Conservation (phyloP, 2,329 filamentous ascomycete genomes). For the Stagonosporopsis cucurbitacearum region DNA sequence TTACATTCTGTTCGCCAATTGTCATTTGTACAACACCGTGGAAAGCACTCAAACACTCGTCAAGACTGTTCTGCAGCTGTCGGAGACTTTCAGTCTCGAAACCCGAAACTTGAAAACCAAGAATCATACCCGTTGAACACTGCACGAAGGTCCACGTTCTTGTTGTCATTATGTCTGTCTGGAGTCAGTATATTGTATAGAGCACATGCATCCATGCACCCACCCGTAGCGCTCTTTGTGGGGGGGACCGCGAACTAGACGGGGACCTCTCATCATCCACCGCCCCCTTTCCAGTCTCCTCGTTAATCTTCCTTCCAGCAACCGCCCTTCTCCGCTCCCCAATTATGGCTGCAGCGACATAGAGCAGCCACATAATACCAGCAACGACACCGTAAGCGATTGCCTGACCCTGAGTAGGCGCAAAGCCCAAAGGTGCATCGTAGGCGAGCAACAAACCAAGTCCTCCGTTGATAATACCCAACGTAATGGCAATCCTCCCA, state of each 20-base stretch:
- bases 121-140: neutral
- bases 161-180: slow-evolving; percentile 3
- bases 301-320: slow-evolving; percentile 20
- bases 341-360: slow-evolving; percentile 36
- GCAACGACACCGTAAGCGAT: slow-evolving; percentile 45
- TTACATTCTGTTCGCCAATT: neutral
- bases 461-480: slow-evolving; percentile 64
- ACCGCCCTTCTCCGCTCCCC: slow-evolving; percentile 35
- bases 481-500: slow-evolving; percentile 57
- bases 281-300: neutral
- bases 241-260: slow-evolving; percentile 2
- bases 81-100: neutral
- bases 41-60: neutral
- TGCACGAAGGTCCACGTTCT: neutral
- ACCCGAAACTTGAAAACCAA: too few species aligned
- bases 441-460: slow-evolving; percentile 54
- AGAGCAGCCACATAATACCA: slow-evolving; percentile 44
- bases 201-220: neutral
- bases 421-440: slow-evolving; percentile 35
- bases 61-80: neutral
- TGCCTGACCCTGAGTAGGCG: slow-evolving; percentile 35
- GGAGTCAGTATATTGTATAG: neutral
- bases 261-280: neutral
- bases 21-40: neutral
- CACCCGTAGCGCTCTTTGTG: slow-evolving; percentile 14